Evolutionary conservation across 495 filamentous ascomycete species (phyloP).

Genomic region (Pseudoneurospora amorphoporcata): DNA sequence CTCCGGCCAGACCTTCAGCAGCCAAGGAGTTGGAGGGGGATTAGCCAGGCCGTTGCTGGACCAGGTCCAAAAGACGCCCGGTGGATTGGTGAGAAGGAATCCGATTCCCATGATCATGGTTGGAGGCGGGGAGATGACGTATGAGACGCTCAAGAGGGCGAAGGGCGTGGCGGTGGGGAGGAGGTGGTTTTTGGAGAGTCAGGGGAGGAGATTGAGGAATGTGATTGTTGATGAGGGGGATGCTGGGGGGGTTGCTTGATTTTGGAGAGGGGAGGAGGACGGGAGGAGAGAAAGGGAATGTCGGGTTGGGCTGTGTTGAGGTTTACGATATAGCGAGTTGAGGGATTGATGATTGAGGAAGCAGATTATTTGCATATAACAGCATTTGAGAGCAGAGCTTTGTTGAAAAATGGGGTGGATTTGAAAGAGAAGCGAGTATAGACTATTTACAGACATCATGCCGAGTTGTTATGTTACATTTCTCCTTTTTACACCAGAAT

Average conservation of each 20-base stretch:
- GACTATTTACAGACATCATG: neutral
- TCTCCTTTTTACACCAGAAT: neutral
- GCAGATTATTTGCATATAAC: neutral
- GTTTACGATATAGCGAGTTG: neutral
- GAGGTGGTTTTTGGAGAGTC: slow-evolving; percentile 70
- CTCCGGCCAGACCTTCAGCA: slow-evolving; percentile 19
- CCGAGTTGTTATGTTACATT: neutral
- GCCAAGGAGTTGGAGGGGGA: neutral
- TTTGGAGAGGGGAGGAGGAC: neutral
- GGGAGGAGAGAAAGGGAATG: neutral
- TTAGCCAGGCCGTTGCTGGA: slow-evolving; percentile 66
- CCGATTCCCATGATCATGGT: slow-evolving; percentile 81
- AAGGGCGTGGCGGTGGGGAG: slow-evolving; percentile 60
- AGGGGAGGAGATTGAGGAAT: slow-evolving; percentile 70
- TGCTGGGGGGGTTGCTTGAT: neutral
- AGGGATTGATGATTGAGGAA: neutral
- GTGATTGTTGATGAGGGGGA: slow-evolving; percentile 52
- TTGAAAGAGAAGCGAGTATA: neutral
- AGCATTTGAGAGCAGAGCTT: neutral
- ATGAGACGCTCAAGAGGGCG: slow-evolving; percentile 49
- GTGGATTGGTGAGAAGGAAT: slow-evolving; percentile 60
- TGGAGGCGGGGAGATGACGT: slow-evolving; percentile 59
- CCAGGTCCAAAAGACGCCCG: slow-evolving; percentile 56
- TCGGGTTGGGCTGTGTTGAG: neutral
- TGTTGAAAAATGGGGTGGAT: neutral